phyloP scores from a whole-genome alignment of 2,329 filamentous ascomycete genomes.

The Penicillium freii region DNA sequence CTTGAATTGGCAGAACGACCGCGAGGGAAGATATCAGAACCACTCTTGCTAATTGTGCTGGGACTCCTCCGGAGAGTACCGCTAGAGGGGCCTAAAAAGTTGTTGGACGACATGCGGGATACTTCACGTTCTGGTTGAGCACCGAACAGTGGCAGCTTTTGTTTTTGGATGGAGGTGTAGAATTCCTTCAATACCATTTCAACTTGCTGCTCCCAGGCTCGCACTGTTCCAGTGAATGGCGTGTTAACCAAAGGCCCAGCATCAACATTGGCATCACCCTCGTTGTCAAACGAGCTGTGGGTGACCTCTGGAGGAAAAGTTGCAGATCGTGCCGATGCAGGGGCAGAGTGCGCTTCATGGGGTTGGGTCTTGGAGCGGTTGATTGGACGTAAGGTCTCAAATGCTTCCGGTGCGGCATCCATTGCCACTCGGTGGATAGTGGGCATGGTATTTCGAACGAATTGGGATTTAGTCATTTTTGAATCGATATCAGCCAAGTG shows the following conservation, averaged over 20 bases:
- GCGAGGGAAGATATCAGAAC: conserved; percentile 72
- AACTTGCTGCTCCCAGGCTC: conserved; percentile 83
- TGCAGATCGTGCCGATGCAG: conserved; percentile 21
- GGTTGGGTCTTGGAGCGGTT: conserved; percentile 45
- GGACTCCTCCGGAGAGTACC: conserved; percentile 79
- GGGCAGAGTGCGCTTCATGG: conserved; percentile 17
- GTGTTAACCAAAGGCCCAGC: conserved; percentile 71
- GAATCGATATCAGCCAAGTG: conserved; percentile 92
- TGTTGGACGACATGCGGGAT: conserved; percentile 49
- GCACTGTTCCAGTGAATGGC: conserved; percentile 70
- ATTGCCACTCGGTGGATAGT: conserved; percentile 75
- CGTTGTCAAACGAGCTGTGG: conserved; percentile 16
- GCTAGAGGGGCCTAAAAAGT: conserved; percentile 66
- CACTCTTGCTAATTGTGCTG: conserved; percentile 87
- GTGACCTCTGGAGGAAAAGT: conserved; percentile 19
- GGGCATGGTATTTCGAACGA: conserved; percentile 93
- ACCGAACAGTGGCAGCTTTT: conserved; percentile 82
- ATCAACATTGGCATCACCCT: conserved; percentile 30
- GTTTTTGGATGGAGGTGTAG: conserved; percentile 82
- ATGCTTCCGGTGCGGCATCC: conserved; percentile 68
- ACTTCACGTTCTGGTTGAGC: conserved; percentile 51
- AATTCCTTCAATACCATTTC: conserved; percentile 91
- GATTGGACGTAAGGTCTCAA: conserved; percentile 54
- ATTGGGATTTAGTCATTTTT: conserved; percentile 94
- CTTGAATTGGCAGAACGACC: conserved; percentile 68